phyloP scores from a whole-genome alignment of 208 protist genomes.

The Kentomonas sorsogonicus region DNA sequence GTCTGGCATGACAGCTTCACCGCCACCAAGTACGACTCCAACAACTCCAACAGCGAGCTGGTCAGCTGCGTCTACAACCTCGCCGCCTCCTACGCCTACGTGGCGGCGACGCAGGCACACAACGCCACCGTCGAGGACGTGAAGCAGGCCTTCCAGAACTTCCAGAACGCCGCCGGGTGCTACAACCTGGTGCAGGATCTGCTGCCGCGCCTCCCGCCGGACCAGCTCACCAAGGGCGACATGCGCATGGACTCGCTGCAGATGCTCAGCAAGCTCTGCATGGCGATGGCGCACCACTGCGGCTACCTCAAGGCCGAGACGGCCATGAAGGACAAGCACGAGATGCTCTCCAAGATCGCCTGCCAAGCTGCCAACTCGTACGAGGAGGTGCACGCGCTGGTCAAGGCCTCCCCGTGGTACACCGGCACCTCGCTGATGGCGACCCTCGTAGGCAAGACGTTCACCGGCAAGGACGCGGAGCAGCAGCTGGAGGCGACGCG shows the following conservation, averaged over 20 bases:
- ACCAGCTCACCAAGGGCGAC: constrained; percentile 56
- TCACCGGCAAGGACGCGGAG: constrained; percentile 46
- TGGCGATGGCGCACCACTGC: constrained; percentile 73
- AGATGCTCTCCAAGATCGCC: constrained; percentile 73
- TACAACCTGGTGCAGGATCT: constrained; percentile 62
- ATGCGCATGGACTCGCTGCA: constrained; percentile 50
- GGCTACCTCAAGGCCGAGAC: constrained; percentile 75
- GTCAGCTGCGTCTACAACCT: constrained; percentile 82
- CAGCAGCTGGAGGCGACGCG: constrained; percentile 30
- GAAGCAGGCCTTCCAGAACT: constrained; percentile 62
- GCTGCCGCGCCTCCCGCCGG: constrained; percentile 47
- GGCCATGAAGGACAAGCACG: constrained; percentile 60
- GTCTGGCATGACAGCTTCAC: constrained; percentile 73
- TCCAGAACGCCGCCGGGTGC: constrained; percentile 79
- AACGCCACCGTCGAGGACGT: constrained; percentile 40
- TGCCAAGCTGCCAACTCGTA: constrained; percentile 63
- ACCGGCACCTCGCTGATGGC: constrained; percentile 9
- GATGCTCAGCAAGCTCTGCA: constrained; percentile 43
- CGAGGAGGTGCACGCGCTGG: constrained; percentile 42
- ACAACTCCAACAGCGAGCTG: constrained; percentile 69
- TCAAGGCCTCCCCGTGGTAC: constrained; percentile 48
- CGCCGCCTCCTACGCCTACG: constrained; percentile 56
- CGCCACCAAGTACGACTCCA: constrained; percentile 47
- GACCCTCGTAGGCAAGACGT: too few species aligned
- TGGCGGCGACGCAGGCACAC: constrained; percentile 40